A percentile compares a stretch with the other conserved stretches of the same genome.
Conservation (phyloP, 805 yeast species). For the Starmerella tilneyi region DNA sequence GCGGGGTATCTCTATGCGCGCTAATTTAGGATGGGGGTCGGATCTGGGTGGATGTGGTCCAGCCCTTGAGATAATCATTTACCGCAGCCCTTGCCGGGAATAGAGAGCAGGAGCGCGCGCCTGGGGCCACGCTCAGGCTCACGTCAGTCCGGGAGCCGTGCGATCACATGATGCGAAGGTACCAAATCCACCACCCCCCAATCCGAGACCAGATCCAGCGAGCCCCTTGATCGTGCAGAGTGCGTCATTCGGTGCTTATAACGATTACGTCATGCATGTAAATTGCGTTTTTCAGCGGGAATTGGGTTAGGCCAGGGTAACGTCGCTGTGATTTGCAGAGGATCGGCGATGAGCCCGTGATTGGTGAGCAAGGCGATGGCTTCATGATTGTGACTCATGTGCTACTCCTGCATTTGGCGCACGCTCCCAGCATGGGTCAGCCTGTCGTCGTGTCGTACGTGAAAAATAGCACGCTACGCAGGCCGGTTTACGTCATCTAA, state of each 20-base stretch:
- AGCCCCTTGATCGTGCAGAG: no score
- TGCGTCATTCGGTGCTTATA: no score
- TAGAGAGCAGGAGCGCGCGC: no score
- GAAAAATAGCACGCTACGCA: neutral
- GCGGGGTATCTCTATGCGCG: neutral
- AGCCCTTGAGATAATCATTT: neutral
- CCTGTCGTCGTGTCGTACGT: neutral
- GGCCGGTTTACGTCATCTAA: neutral
- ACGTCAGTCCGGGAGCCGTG: no score
- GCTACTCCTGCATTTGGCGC: conserved; percentile 6
- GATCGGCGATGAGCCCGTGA: neutral
- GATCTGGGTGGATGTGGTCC: neutral
- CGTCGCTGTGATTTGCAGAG: neutral
- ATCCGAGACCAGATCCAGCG: no score
- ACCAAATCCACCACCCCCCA: no score
- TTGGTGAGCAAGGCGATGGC: neutral
- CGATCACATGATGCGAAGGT: no score
- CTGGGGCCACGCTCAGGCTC: no score
- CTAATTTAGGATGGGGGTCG: neutral
- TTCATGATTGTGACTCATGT: conserved; percentile 5
- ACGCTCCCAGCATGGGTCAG: neutral
- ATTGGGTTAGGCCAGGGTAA: no score
- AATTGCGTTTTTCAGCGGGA: no score
- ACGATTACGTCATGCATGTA: no score
- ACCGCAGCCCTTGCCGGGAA: no score